Base-by-base conservation (phyloP, 495 filamentous ascomycete genomes). In the Podospora anserina region DNA sequence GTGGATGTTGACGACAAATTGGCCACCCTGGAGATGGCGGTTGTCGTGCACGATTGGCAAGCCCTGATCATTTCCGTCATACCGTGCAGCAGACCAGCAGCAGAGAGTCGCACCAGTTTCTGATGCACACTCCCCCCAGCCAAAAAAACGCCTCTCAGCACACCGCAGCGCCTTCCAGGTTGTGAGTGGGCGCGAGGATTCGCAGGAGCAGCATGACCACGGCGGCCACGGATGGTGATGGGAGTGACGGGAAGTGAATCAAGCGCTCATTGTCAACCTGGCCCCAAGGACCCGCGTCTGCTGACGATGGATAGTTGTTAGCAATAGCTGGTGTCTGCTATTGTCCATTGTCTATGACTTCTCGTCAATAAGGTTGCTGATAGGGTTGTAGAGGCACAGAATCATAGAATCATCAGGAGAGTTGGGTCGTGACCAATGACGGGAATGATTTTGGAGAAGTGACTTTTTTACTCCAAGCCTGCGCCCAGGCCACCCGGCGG, bases 31-130 rank as follows among this genome's bases (percentile, higher is more conserved):
- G 11, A 53, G 49, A 20, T 39, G 62, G 66, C 34, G 32, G 32
- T 49, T n/a, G 26, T 61, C 57, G 66, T 66, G 66, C 63, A 65
- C 63, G 53, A 68, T 66, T 49, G 63, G 67, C 55, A 20, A 65
- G 64, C 67, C 74, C 72, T 72, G 66, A 70, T 74, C 74, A 71
- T 76, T 74, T 71, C 75, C 74, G 75, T 76, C 75, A 74, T 74
- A 34, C 58, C 55, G 30, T 49, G 39, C 39, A 49, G 39, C 39
- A 49, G 39, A 49, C 6, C 5, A 49, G 13, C 39, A 49, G 30
- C 30, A 32, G 23, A 32, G 30, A 65, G 74, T 69, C 66, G 59
- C 65, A 69, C 72, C 65, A 67, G 71, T 67, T 67, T 63, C 63
- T 66, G 68, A 67, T 58, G 61, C 68, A 67, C 32, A 20, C 27